phyloP scores from a whole-genome alignment of 164 flowering plant genomes.

The Liriodendron chinense region DNA sequence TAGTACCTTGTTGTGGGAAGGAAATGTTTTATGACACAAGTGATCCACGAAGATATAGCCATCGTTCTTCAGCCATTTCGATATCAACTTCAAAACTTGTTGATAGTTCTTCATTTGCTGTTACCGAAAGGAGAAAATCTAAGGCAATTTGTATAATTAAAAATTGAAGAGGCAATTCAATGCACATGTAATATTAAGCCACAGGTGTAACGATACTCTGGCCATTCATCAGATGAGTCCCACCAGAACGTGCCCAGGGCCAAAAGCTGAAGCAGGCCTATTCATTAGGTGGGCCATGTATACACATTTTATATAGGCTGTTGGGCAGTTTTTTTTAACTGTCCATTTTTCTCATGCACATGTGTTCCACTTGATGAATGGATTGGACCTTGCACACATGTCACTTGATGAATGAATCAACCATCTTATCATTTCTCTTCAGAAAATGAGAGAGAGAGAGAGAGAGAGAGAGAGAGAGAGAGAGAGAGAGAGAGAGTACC shows the following conservation, averaged over 20 bases:
- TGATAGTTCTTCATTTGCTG: conserved; percentile 28
- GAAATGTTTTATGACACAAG: conserved; percentile 17
- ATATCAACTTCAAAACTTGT: conserved; percentile 18
- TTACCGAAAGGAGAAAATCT: not conserved
- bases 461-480: too few relatives aligned
- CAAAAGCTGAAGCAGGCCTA: too few relatives aligned
- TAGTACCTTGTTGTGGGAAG: conserved; percentile 18
- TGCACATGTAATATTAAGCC: too few relatives aligned
- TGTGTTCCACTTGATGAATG: too few relatives aligned
- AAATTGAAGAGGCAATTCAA: not conserved
- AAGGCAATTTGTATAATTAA: not conserved
- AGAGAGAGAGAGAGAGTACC: conserved; percentile 30
- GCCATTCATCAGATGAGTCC: too few relatives aligned
- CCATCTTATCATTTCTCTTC: not conserved
- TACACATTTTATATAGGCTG: too few relatives aligned
- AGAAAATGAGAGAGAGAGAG: not conserved
- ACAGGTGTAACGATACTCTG: too few relatives aligned
- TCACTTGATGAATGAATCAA: not conserved
- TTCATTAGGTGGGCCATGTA: too few relatives aligned
- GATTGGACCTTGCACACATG: too few relatives aligned
- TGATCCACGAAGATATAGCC: conserved; percentile 26
- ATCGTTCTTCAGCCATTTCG: conserved; percentile 21
- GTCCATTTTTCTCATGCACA: too few relatives aligned
- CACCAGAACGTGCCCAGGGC: too few relatives aligned
- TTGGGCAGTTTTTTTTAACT: too few relatives aligned